Evolutionary conservation across 75 land plant genomes (phyloP).

Genomic region (Ceratopteris richardii): DNA sequence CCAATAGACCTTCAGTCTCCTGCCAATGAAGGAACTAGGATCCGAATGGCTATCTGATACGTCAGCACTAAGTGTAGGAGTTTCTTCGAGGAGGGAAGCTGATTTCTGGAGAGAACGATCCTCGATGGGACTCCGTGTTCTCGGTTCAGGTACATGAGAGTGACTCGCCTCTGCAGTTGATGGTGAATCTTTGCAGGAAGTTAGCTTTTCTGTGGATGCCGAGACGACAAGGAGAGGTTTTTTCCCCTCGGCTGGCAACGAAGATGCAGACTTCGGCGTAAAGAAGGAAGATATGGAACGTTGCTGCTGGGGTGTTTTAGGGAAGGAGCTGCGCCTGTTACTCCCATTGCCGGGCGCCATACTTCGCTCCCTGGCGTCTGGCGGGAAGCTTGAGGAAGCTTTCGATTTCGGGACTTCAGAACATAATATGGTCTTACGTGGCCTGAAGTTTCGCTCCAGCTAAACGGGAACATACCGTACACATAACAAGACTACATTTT

Average conservation of each 20-base stretch:
- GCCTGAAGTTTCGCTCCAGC: too few species aligned
- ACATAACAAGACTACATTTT: too few species aligned
- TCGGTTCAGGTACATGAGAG: conserved; percentile 5
- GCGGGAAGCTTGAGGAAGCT: too few species aligned
- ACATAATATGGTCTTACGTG: too few species aligned
- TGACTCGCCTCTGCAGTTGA: background rate
- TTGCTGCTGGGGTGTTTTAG: conserved; percentile 11
- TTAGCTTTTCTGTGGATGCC: background rate
- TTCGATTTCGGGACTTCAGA: too few species aligned
- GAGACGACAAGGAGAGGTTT: conserved; percentile 33
- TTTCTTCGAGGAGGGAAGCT: background rate
- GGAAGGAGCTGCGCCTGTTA: conserved; percentile 8
- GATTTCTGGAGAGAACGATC: background rate
- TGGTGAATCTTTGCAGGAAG: conserved; percentile 5
- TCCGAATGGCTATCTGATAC: background rate
- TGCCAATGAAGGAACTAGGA: conserved; percentile 24
- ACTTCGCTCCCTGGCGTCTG: too few species aligned
- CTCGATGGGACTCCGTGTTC: background rate
- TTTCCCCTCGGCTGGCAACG: conserved; percentile 13
- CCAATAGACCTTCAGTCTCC: conserved; percentile 73
- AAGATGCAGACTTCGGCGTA: conserved; percentile 12
- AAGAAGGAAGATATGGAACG: conserved; percentile 18
- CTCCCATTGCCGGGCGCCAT: background rate
- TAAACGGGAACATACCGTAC: too few species aligned
- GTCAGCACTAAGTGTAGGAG: background rate